Conservation (phyloP, 2,329 filamentous ascomycete species). For the Blastomyces parvus region DNA sequence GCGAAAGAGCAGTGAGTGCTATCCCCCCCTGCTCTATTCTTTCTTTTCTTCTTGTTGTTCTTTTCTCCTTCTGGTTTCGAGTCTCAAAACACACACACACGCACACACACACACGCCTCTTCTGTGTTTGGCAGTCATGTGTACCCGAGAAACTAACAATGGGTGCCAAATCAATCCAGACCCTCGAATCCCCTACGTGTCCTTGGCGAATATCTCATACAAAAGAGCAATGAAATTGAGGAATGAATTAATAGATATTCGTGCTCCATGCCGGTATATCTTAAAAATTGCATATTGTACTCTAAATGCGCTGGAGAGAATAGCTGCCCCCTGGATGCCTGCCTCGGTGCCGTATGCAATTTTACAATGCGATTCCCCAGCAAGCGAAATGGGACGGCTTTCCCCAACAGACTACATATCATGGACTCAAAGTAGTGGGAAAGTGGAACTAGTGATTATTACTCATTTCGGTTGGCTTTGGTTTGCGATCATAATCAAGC, state of each 20-base stretch:
- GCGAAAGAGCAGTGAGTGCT: slow-evolving; percentile 58
- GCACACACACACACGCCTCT: too few species aligned
- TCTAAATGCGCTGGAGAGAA: neutral
- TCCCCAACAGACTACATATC: neutral
- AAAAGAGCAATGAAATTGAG: slow-evolving; percentile 58
- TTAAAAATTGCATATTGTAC: neutral
- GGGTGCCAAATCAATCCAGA: slow-evolving; percentile 28
- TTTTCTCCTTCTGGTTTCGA: neutral
- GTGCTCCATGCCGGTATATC: neutral
- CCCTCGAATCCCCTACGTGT: slow-evolving; percentile 59
- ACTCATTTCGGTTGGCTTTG: neutral
- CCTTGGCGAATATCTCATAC: slow-evolving; percentile 60
- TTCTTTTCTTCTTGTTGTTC: neutral
- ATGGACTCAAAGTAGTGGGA: neutral
- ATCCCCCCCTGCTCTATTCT: neutral
- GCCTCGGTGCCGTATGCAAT: neutral
- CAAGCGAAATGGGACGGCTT: neutral
- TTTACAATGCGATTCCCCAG: neutral
- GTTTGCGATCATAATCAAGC: neutral
- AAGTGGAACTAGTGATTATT: neutral
- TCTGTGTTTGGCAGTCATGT: neutral
- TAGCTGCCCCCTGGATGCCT: neutral
- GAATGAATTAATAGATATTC: slow-evolving; percentile 12
- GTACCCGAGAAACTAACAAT: neutral
- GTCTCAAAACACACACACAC: too few species aligned